Percentiles rank a stretch among this genome's conserved stretches.
These are phyloP conservation scores for Anthostomella pinea DNA, from an alignment of 2,329 filamentous ascomycete species.

Conservation along the genomic window DNA sequence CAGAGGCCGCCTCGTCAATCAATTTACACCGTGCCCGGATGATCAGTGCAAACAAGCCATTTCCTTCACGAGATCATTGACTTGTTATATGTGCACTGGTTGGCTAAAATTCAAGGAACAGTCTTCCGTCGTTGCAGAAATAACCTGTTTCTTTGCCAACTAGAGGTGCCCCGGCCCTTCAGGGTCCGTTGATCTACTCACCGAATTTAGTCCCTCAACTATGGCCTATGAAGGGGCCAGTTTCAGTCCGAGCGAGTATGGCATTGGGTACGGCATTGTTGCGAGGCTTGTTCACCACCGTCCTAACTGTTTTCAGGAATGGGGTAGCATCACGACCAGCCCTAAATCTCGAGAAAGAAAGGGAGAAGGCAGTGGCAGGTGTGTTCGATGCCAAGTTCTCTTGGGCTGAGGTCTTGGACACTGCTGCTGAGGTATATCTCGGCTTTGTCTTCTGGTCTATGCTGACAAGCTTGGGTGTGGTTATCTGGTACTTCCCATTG, in stretches of 20 bases:
- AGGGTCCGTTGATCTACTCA: too few relatives aligned
- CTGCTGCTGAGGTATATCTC: conserved; percentile 84
- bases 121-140: too few relatives aligned
- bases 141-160: too few relatives aligned
- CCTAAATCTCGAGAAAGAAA: conserved; percentile 68
- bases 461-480: conserved; percentile 81
- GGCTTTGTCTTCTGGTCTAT: conserved; percentile 97
- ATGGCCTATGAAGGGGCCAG: not conserved
- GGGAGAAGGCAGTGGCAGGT: conserved; percentile 68
- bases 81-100: too few relatives aligned
- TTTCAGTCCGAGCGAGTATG: conserved; percentile 27
- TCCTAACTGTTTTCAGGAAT: conserved; percentile 41
- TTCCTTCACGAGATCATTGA: too few relatives aligned
- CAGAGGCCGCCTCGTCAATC: too few relatives aligned
- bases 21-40: too few relatives aligned
- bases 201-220: too few relatives aligned
- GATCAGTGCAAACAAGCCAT: too few relatives aligned
- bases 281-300: conserved; percentile 6
- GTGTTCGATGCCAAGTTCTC: conserved; percentile 71
- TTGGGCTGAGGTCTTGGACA: conserved; percentile 72
- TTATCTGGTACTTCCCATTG: conserved; percentile 96
- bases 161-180: too few relatives aligned
- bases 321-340: conserved; percentile 45
- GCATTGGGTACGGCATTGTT: conserved; percentile 2
- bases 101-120: too few relatives aligned